Conservation (phyloP, 441 rosid species). For the Geranium incanum region DNA sequence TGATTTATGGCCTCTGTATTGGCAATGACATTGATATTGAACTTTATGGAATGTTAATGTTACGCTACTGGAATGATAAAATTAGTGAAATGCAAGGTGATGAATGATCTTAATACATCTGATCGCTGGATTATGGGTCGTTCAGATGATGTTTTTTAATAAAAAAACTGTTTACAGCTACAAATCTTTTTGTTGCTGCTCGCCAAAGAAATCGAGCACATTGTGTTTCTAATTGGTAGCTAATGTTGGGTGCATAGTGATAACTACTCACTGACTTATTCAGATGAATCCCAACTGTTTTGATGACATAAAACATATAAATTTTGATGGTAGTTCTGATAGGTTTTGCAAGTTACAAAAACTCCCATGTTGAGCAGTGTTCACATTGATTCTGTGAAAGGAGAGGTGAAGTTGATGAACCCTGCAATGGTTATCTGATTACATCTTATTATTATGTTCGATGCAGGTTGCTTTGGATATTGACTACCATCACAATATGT, state of each 20-base stretch:
- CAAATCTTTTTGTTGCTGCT: too few species aligned
- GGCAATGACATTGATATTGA: neutral
- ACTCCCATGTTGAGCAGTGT: neutral
- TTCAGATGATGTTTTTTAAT: neutral
- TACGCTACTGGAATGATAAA: neutral
- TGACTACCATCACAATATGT: slow-evolving; percentile 87
- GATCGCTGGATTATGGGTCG: neutral
- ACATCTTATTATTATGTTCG: neutral
- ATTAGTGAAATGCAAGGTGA: neutral
- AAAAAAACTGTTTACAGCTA: neutral
- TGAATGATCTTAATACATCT: neutral
- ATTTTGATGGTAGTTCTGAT: neutral
- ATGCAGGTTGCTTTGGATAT: slow-evolving; percentile 88
- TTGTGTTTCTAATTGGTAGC: too few species aligned
- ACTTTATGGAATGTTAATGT: neutral
- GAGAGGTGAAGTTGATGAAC: neutral
- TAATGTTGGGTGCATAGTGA: too few species aligned
- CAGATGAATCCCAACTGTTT: too few species aligned
- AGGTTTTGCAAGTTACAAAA: neutral
- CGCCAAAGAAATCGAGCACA: too few species aligned
- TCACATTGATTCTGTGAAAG: neutral
- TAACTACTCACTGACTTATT: too few species aligned
- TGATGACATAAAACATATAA: neutral
- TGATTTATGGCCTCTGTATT: neutral
- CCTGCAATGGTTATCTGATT: neutral